phyloP scores from a whole-genome alignment of 495 filamentous ascomycete species.

The Aspergillus coremiiformis region DNA sequence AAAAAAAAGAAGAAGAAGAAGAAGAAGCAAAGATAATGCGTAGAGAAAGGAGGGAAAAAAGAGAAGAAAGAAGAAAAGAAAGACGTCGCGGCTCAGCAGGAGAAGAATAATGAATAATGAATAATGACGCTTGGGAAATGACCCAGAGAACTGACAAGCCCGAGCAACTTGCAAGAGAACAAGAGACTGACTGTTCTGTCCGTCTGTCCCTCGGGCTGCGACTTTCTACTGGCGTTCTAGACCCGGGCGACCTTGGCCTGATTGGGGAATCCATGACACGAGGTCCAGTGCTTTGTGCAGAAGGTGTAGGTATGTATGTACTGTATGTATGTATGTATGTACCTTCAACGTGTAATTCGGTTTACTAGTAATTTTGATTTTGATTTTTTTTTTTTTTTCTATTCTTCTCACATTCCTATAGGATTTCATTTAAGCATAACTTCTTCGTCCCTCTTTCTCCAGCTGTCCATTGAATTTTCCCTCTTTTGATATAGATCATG shows the following conservation, averaged over 20 bases:
- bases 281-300: conserved; percentile 10
- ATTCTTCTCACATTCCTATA: neutral
- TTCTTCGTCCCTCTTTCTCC: neutral
- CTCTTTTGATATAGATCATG: neutral
- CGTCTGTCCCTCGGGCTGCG: conserved; percentile 17
- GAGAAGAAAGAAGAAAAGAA: conserved; percentile 12
- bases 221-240: conserved; percentile 20
- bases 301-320: too few species aligned
- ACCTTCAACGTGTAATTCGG: neutral
- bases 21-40: neutral
- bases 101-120: too few species aligned
- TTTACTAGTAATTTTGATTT: neutral
- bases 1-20: conserved; percentile 12
- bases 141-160: conserved; percentile 11
- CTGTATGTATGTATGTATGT: too few species aligned
- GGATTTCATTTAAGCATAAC: neutral
- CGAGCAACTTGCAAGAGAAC: conserved; percentile 3
- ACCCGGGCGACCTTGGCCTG: conserved; percentile 15
- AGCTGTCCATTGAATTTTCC: neutral
- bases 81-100: neutral
- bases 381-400: neutral
- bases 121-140: conserved; percentile 12
- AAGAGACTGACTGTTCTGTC: too few species aligned
- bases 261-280: conserved; percentile 24
- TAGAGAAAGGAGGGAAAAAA: conserved; percentile 13